Evolutionary conservation across 1,284 basidiomycete species (phyloP), one percentile per base, ranked within the genome.

Genomic region (Cryptococcus maquisensis): DNA sequence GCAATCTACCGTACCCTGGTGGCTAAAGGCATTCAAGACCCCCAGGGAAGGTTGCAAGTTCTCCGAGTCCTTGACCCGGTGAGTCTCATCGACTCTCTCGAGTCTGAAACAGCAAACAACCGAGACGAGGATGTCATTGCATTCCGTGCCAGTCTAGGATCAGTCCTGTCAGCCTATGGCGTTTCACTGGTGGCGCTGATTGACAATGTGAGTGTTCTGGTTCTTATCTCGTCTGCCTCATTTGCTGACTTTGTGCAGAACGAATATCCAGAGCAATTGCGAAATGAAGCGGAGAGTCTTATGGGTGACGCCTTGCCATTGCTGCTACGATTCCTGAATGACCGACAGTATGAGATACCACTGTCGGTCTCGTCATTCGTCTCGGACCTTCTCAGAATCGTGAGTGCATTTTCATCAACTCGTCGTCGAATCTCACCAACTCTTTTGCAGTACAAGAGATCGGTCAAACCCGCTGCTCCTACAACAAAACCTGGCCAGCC

Each of bases 11-110:
- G 85, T 20, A 86, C 88, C 35, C 89, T 98, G 52, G 81, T 96
- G 23, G 80, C 83, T 37, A 98, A 98, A 75, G 96, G 97, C 16
- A 83, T 98, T 60, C 95, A 98, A 71, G 90, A 92, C 68, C 86
- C 92, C 0, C 77, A 81, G 2, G 94, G 98, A 75, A 96, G 98
- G 77, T 76, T 99, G 8, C 86, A 92, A 65, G 81, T 99, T 12
- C 82, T 98, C 62, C 87, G 90, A 67, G 88, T 96, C 1, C 82
- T 99, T 43, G 88, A 94, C 47, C 79, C 97, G 6, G 84, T 85
- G 4, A 82, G 86, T 55, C 85, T 95, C 21, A 77, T 97, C 5
- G 84, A 85, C 49, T 86, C 86, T 1, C 77, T 96, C 23, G 89
- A 94, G 77, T 76, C 81, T 15, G 86, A 85, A 69, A 94, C 90